phyloP scores from a whole-genome alignment of 2,329 filamentous ascomycete genomes.

The Trichoderma koningii region DNA sequence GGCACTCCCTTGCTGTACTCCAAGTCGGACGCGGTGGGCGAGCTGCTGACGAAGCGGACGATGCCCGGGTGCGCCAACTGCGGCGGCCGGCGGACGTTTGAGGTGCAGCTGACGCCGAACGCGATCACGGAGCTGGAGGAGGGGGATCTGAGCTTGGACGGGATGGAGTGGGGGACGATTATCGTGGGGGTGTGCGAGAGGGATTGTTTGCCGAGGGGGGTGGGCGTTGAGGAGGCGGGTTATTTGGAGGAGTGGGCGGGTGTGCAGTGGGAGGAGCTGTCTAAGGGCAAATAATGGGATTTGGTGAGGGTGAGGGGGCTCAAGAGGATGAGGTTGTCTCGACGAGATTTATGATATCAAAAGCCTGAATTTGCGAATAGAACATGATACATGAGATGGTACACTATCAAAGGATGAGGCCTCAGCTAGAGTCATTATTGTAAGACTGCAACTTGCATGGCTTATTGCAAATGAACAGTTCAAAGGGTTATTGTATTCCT shows the following conservation, averaged over 20 bases:
- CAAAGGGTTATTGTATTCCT: slow-evolving; percentile 33
- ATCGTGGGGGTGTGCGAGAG: slow-evolving; percentile 80
- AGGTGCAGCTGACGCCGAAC: slow-evolving; percentile 89
- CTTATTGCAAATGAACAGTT: slow-evolving; percentile 37
- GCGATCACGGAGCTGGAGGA: slow-evolving; percentile 86
- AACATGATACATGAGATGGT: slow-evolving; percentile 29
- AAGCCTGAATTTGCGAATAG: slow-evolving; percentile 6
- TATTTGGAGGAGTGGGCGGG: slow-evolving; percentile 97
- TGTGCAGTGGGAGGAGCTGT: slow-evolving; percentile 91
- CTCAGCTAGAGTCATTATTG: slow-evolving; percentile 35
- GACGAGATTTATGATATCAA: slow-evolving; percentile 28
- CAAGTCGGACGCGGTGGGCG: slow-evolving; percentile 72
- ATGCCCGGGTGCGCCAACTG: slow-evolving; percentile 80
- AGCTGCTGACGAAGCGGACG: slow-evolving; percentile 54
- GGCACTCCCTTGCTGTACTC: slow-evolving; percentile 79
- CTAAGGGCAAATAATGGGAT: slow-evolving; percentile 40
- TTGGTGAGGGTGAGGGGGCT: no score
- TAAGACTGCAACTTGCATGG: slow-evolving; percentile 36
- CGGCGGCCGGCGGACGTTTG: slow-evolving; percentile 75
- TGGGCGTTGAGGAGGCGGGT: slow-evolving; percentile 63
- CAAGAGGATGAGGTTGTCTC: neutral
- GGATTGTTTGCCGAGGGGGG: slow-evolving; percentile 69
- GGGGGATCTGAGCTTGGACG: slow-evolving; percentile 70
- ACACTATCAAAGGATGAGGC: no score
- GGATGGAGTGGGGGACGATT: slow-evolving; percentile 98